Conservation (phyloP, 1,284 basidiomycete species). For the Cryptococcus depauperatus region DNA sequence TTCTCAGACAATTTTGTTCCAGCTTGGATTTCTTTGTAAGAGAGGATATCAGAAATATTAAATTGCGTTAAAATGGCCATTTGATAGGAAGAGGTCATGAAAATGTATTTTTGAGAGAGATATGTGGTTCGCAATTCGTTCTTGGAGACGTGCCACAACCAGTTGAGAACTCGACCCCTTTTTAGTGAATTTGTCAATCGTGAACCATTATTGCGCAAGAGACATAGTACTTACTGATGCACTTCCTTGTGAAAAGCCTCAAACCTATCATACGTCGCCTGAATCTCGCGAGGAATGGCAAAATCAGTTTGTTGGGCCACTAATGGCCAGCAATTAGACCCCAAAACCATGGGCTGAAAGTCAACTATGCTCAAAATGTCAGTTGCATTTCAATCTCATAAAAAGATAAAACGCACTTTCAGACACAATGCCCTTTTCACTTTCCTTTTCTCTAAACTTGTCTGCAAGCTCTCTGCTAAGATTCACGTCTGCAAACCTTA, state of each 20-base stretch:
- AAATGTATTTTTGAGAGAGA: conserved; percentile 86
- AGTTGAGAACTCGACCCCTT: conserved; percentile 82
- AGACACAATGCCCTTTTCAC: conserved; percentile 57
- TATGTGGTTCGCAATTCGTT: conserved; percentile 92
- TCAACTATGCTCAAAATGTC: conserved; percentile 53
- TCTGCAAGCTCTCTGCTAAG: conserved; percentile 94
- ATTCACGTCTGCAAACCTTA: conserved; percentile 66
- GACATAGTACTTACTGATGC: conserved; percentile 21
- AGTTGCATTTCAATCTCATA: background rate
- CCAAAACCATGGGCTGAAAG: conserved; percentile 88
- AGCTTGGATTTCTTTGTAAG: conserved; percentile 66
- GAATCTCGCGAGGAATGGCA: conserved; percentile 78
- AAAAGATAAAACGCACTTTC: conserved; percentile 23
- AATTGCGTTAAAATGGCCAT: conserved; percentile 91
- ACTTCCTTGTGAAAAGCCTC: conserved; percentile 83
- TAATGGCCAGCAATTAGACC: conserved; percentile 94
- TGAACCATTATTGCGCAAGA: background rate
- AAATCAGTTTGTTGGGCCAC: conserved; percentile 77
- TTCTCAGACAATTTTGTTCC: conserved; percentile 79
- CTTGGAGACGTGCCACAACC: conserved; percentile 97
- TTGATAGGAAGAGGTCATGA: conserved; percentile 93
- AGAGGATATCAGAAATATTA: conserved; percentile 79
- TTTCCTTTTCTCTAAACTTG: conserved; percentile 90
- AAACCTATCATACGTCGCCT: conserved; percentile 83
- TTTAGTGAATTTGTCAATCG: background rate